phyloP scores from a whole-genome alignment of 2,329 filamentous ascomycete species.

The Colletotrichum sp. region DNA sequence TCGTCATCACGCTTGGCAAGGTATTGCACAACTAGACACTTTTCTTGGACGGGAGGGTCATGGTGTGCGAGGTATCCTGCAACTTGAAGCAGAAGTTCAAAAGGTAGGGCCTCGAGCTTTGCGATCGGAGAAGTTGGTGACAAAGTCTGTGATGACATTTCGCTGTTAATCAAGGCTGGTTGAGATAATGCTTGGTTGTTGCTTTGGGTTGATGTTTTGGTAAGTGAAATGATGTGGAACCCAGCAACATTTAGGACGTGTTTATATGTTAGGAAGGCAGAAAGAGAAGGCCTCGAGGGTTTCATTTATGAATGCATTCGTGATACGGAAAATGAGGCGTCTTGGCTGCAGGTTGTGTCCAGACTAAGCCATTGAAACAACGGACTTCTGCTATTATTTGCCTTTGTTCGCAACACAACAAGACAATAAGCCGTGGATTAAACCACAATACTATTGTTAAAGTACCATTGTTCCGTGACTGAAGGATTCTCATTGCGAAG shows the following conservation, averaged over 20 bases:
- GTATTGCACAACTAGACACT: neutral
- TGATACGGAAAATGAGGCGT: neutral
- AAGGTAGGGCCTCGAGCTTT: neutral
- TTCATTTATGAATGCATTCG: neutral
- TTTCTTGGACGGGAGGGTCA: neutral
- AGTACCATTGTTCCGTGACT: neutral
- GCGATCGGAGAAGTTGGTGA: neutral
- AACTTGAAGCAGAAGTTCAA: neutral
- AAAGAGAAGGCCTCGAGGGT: neutral
- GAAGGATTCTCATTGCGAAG: neutral
- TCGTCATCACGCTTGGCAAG: neutral
- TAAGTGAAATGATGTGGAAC: neutral
- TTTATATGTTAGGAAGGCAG: neutral
- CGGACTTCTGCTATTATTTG: no score
- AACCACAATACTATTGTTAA: neutral
- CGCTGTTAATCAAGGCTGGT: neutral
- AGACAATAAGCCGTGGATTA: neutral
- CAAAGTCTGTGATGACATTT: neutral
- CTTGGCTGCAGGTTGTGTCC: neutral
- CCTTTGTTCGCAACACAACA: neutral
- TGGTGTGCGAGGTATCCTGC: neutral
- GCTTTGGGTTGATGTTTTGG: neutral
- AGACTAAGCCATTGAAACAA: neutral
- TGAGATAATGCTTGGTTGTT: neutral
- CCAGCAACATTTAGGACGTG: neutral